Percentiles rank a stretch among this genome's conserved stretches.
Conservation (phyloP, 257 asterid species). For the Datura wrightii region DNA sequence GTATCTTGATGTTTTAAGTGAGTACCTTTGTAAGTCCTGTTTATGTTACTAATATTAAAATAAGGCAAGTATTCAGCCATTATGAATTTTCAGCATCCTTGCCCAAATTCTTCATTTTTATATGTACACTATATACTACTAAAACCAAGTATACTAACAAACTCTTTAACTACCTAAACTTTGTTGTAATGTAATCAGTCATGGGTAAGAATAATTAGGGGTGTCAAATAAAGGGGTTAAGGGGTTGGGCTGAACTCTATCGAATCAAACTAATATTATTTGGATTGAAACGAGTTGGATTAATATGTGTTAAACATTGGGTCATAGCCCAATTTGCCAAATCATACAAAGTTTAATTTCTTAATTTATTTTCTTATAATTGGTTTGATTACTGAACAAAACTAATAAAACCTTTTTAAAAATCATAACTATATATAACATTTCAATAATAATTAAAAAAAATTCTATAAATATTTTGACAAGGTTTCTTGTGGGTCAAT, state of each 20-base stretch:
- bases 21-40: background rate
- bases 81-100: background rate
- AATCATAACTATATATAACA: background rate
- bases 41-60: background rate
- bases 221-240: background rate
- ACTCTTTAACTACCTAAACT: background rate
- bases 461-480: too few species aligned
- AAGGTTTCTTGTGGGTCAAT: too few species aligned
- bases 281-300: background rate
- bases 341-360: background rate
- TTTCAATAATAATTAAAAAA: too few species aligned
- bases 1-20: background rate
- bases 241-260: background rate
- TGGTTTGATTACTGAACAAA: background rate
- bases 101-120: background rate
- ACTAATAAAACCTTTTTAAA: background rate
- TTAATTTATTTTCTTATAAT: background rate
- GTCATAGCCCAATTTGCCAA: background rate
- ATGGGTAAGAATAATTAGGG: background rate
- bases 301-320: background rate
- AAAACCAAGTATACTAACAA: background rate
- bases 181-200: background rate
- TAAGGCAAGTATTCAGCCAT: background rate
- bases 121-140: background rate
- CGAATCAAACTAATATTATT: background rate